Evolutionary conservation across 2,329 filamentous ascomycete genomes (phyloP).

Genomic region (Escovopsis sp.): DNA sequence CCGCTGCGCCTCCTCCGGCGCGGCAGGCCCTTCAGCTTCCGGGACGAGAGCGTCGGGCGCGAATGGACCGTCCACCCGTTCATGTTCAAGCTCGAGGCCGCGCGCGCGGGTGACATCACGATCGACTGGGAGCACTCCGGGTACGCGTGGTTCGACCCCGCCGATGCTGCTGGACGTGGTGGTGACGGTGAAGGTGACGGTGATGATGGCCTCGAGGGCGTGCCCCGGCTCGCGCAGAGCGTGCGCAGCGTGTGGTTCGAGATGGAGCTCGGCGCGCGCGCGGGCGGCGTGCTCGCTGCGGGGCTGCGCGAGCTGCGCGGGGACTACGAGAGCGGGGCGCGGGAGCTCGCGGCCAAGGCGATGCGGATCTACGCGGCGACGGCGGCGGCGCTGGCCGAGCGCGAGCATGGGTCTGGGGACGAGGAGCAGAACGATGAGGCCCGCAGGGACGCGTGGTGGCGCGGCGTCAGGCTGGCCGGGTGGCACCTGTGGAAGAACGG

Average conservation of each 20-base stretch:
- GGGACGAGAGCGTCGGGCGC: conserved; percentile 35
- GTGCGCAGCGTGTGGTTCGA: conserved; percentile 46
- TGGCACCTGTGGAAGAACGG: conserved; percentile 54
- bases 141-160: conserved; percentile 42
- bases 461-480: conserved; percentile 35
- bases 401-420: conserved; percentile 12
- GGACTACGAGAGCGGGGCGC: conserved; percentile 45
- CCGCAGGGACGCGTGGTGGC: conserved; percentile 35
- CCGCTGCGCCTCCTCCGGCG: conserved; percentile 36
- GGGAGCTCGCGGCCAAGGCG: conserved; percentile 40
- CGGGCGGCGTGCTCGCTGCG: conserved; percentile 28
- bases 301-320: conserved; percentile 33
- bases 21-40: conserved; percentile 44
- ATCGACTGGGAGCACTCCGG: conserved; percentile 49
- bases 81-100: conserved; percentile 32
- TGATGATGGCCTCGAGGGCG: conserved; percentile 31
- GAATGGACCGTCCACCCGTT: conserved; percentile 52
- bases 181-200: too few species aligned
- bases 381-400: too few species aligned
- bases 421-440: conserved; percentile 18
- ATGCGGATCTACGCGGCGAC: conserved; percentile 28
- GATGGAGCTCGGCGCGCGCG: conserved; percentile 29
- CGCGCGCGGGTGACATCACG: conserved; percentile 28
- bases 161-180: too few species aligned
- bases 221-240: conserved; percentile 43